phyloP scores from a whole-genome alignment of 2,329 filamentous ascomycete species.

The Colletotrichum limetticola region DNA sequence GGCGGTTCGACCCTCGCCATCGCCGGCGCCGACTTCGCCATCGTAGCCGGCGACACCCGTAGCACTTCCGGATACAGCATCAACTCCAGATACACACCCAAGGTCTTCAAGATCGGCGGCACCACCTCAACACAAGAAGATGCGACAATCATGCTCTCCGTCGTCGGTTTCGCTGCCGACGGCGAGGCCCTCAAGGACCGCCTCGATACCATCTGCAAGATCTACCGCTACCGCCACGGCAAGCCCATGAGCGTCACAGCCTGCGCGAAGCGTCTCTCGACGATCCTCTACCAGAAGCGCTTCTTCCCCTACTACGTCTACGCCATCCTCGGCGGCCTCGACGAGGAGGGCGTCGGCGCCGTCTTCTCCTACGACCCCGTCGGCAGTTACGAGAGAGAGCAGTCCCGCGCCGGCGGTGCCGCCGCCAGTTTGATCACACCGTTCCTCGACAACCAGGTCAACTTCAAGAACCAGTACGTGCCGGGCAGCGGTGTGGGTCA shows the following conservation, averaged over 20 bases:
- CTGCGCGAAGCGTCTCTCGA: conserved; percentile 93
- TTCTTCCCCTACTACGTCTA: conserved; percentile 99
- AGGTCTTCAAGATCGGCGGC: conserved; percentile 97
- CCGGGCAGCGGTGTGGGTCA: conserved; percentile 88
- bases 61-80: conserved; percentile 98
- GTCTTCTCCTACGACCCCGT: conserved; percentile 98
- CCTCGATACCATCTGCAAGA: conserved; percentile 94
- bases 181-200: conserved; percentile 94
- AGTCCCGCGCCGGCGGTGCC: conserved; percentile 92
- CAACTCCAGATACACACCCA: conserved; percentile 94
- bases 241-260: conserved; percentile 96
- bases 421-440: conserved; percentile 97
- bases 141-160: conserved; percentile 88
- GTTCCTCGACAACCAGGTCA: conserved; percentile 99
- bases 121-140: conserved; percentile 87
- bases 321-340: conserved; percentile 91
- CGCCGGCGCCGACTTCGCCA: conserved; percentile 91
- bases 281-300: conserved; percentile 95
- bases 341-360: conserved; percentile 93
- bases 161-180: conserved; percentile 96
- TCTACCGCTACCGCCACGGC: conserved; percentile 98
- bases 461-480: conserved; percentile 98
- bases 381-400: conserved; percentile 96
- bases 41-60: conserved; percentile 97
- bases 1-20: conserved; percentile 97